phyloP scores from a whole-genome alignment of 331 rosid genomes.

The Phaseolus coccineus region DNA sequence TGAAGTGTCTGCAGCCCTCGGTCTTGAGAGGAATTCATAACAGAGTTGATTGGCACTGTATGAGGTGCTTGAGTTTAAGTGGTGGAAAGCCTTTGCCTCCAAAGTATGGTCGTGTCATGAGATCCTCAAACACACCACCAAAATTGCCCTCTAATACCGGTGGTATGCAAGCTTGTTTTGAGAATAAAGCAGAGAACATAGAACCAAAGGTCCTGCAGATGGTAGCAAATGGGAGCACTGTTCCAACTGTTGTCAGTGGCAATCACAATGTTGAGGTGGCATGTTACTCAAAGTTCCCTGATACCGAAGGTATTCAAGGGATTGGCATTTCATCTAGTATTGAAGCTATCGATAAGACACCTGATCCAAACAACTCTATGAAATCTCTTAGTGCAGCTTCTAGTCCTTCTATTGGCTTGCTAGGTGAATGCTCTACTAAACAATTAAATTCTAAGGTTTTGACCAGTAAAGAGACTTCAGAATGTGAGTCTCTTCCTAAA shows the following conservation, averaged over 20 bases:
- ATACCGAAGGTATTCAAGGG: slow-evolving; percentile 51
- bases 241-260: slow-evolving; percentile 45
- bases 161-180: slow-evolving; percentile 58
- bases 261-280: slow-evolving; percentile 47
- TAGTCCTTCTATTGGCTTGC: slow-evolving; percentile 50
- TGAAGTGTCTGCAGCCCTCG: slow-evolving; percentile 73
- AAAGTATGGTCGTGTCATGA: slow-evolving; percentile 95
- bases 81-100: slow-evolving; percentile 96
- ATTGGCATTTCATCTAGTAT: slow-evolving; percentile 47
- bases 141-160: slow-evolving; percentile 60
- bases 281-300: slow-evolving; percentile 46
- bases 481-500: slow-evolving; percentile 51
- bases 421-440: slow-evolving; percentile 55
- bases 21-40: slow-evolving; percentile 84
- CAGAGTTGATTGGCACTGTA: slow-evolving; percentile 94
- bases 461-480: slow-evolving; percentile 47
- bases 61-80: slow-evolving; percentile 75
- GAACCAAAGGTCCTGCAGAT: slow-evolving; percentile 63
- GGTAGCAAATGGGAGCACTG: slow-evolving; percentile 60
- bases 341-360: slow-evolving; percentile 53
- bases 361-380: slow-evolving; percentile 51
- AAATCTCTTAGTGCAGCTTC: slow-evolving; percentile 47
- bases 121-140: slow-evolving; percentile 72
- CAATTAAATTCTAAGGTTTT: slow-evolving; percentile 50
- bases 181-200: slow-evolving; percentile 63